phyloP scores from a whole-genome alignment of 2,329 filamentous ascomycete genomes.

The Nannizziopsis arthrosporioides region DNA sequence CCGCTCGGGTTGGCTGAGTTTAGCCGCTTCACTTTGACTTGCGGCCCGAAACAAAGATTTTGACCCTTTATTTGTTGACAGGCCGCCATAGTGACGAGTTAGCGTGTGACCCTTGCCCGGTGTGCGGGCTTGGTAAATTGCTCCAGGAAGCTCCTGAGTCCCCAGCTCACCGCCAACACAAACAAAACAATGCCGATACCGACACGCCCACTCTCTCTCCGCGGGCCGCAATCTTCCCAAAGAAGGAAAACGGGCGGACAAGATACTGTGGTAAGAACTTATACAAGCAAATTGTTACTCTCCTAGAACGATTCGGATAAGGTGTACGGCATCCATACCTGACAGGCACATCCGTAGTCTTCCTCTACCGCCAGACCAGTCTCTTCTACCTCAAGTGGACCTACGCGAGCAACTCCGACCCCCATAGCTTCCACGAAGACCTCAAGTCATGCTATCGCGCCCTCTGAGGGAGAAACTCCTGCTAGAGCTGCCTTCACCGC shows the following conservation, averaged over 20 bases:
- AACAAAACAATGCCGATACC: slow-evolving; percentile 29
- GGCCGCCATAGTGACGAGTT: too few relatives aligned
- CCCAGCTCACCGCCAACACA: not conserved
- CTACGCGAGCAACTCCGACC: slow-evolving; percentile 12
- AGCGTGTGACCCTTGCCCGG: too few relatives aligned
- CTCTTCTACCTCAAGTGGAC: not conserved
- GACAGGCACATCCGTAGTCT: not conserved
- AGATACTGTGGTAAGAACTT: slow-evolving; percentile 20
- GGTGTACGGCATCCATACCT: not conserved
- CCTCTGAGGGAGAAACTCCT: not conserved
- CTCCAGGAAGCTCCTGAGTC: not conserved
- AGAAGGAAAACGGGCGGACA: slow-evolving; percentile 15
- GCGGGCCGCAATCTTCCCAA: slow-evolving; percentile 21
- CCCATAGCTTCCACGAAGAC: slow-evolving; percentile 3
- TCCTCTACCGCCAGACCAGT: not conserved
- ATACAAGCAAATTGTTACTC: not conserved
- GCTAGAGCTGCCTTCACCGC: not conserved
- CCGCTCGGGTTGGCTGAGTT: too few relatives aligned
- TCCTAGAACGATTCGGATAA: not conserved
- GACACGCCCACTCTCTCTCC: slow-evolving; percentile 27
- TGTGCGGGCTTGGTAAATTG: too few relatives aligned
- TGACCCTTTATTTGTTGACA: too few relatives aligned
- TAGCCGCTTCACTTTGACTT: too few relatives aligned
- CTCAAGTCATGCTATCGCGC: not conserved
- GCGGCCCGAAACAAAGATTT: too few relatives aligned